A percentile compares a stretch with the other conserved stretches of the same genome.
phyloP scores from a whole-genome alignment of 768 basidiomycete species.

The Mrakia frigida region DNA sequence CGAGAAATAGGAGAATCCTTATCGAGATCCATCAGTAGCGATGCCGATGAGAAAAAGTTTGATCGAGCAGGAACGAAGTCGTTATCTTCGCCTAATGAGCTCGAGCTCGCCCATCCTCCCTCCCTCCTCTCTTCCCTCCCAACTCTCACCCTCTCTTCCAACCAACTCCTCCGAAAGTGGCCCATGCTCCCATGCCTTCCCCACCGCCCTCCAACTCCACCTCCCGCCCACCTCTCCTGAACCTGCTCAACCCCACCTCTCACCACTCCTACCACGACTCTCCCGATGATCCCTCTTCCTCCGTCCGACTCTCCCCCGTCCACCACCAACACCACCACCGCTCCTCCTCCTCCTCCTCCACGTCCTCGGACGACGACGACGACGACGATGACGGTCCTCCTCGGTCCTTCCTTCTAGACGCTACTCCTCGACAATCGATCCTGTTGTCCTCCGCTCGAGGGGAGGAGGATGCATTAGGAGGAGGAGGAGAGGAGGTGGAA shows the following conservation, averaged over 20 bases:
- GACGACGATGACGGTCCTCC: neutral
- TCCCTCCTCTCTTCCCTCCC: no score
- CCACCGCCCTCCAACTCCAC: neutral
- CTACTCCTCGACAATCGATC: neutral
- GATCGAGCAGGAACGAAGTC: no score
- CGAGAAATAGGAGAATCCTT: no score
- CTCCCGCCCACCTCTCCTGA: neutral
- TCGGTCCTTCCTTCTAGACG: neutral
- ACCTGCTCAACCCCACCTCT: neutral
- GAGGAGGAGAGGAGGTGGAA: neutral
- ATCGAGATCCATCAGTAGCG: no score
- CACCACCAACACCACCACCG: neutral
- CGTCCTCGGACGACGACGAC: neutral
- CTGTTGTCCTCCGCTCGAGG: neutral
- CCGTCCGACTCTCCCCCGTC: slow-evolving; percentile 4
- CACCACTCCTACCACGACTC: slow-evolving; percentile 1
- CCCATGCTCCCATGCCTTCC: neutral
- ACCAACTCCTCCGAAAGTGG: no score
- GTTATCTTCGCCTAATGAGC: no score
- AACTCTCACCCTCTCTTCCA: no score
- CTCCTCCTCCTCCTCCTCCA: neutral
- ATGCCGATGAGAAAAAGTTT: no score
- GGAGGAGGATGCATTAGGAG: neutral
- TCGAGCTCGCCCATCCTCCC: no score
- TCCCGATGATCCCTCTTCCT: neutral